These are phyloP conservation scores for Aspergillus transmontanensis DNA, from an alignment of 2,329 filamentous ascomycete genomes.

Conservation along the genomic window DNA sequence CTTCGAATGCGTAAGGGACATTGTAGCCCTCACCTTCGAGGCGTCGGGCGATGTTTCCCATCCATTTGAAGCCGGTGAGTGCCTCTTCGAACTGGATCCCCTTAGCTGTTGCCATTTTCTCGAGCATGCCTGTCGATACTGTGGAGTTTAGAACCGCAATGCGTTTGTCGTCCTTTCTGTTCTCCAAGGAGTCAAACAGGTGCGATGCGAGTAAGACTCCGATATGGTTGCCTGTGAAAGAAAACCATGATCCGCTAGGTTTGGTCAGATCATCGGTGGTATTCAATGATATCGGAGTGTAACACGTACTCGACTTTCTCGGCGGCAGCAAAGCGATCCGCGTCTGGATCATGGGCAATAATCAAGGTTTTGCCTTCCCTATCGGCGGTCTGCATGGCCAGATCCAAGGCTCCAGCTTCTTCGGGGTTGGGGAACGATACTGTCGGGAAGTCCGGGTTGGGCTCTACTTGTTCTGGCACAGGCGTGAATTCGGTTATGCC, in stretches of 20 bases:
- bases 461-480: constrained; percentile 53
- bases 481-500: constrained; percentile 37
- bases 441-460: constrained; percentile 65
- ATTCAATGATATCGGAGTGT: neutral
- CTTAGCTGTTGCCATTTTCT: constrained; percentile 56
- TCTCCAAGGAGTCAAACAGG: constrained; percentile 51
- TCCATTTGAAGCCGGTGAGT: constrained; percentile 69
- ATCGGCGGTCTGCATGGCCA: constrained; percentile 60
- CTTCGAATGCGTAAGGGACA: constrained; percentile 63
- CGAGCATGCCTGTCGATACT: constrained; percentile 66
- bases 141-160: constrained; percentile 64
- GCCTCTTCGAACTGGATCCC: constrained; percentile 63
- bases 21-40: constrained; percentile 53
- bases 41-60: constrained; percentile 62
- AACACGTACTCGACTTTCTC: constrained; percentile 54
- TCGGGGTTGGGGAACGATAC: constrained; percentile 68
- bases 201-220: constrained; percentile 63
- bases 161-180: constrained; percentile 37
- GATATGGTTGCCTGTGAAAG: constrained; percentile 67
- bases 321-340: constrained; percentile 64
- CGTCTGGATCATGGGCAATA: constrained; percentile 66
- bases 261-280: neutral
- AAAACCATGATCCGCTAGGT: constrained; percentile 56
- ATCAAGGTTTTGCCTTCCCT: constrained; percentile 53
- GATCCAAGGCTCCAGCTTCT: constrained; percentile 63